Percentiles rank a stretch among this genome's conserved stretches.
These are phyloP conservation scores for Glutinoglossum americanum DNA, from an alignment of 495 filamentous ascomycete species.

Conservation along the genomic window DNA sequence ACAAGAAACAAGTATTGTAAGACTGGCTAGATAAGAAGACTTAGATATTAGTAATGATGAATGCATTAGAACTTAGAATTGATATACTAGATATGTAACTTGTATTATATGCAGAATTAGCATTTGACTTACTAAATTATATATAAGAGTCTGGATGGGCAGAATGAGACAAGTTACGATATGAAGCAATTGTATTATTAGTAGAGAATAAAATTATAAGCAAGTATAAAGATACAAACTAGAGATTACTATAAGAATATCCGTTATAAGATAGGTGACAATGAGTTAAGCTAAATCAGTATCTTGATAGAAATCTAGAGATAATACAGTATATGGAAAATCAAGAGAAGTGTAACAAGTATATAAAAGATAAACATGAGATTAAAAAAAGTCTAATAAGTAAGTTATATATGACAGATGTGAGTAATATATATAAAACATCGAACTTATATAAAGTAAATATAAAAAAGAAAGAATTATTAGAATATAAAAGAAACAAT, in stretches of 20 bases:
- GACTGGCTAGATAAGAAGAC: not conserved
- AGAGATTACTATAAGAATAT: not conserved
- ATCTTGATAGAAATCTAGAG: not conserved
- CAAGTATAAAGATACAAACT: not conserved
- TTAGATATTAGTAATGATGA: not conserved
- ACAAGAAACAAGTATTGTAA: not conserved
- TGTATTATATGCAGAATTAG: not conserved
- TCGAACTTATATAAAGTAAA: no score
- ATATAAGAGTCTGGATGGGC: not conserved
- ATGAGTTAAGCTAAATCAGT: not conserved
- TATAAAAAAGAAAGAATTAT: no score
- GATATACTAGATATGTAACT: not conserved
- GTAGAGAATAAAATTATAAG: not conserved
- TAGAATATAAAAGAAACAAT: no score
- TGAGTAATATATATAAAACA: no score
- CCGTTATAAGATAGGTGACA: not conserved
- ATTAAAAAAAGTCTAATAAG: no score
- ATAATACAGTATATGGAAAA: not conserved
- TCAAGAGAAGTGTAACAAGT: not conserved
- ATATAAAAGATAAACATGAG: no score
- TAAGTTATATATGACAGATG: no score
- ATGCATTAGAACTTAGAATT: not conserved
- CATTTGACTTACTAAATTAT: not conserved
- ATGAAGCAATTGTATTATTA: not conserved
- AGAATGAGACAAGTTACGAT: not conserved